Percentiles rank a stretch among this genome's conserved stretches.
Conservation (phyloP, 2,329 filamentous ascomycete species). For the Colletotrichum sp. region DNA sequence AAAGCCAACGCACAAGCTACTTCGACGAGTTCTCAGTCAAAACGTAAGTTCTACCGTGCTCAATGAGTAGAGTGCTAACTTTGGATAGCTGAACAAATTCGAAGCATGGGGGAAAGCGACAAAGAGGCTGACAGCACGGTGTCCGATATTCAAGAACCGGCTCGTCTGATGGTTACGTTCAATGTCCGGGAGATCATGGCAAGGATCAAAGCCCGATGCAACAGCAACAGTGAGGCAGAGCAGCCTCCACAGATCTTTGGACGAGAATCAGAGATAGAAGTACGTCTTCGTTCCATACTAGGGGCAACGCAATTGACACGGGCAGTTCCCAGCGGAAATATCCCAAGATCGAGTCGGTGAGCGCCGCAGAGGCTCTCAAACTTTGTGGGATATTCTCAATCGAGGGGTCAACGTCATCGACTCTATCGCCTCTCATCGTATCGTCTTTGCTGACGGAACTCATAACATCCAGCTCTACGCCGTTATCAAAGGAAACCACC, state of each 20-base stretch:
- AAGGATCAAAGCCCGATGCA: neutral
- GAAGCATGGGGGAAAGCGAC: neutral
- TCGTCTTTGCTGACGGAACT: neutral
- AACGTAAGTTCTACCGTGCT: neutral
- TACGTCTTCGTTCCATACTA: neutral
- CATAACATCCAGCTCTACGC: neutral
- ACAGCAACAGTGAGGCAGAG: neutral
- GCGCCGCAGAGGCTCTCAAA: neutral
- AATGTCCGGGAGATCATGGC: neutral
- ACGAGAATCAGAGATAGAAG: neutral
- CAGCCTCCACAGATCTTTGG: neutral
- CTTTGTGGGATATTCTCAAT: neutral
- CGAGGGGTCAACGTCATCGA: neutral
- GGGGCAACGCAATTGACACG: neutral
- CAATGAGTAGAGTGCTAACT: neutral
- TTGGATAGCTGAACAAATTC: neutral
- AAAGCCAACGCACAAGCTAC: neutral
- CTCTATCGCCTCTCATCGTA: neutral
- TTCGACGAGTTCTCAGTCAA: neutral
- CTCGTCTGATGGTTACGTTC: neutral
- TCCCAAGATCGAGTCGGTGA: neutral
- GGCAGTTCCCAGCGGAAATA: neutral
- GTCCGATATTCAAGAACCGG: neutral
- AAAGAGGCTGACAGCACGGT: neutral
- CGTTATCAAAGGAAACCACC: neutral